Conservation (phyloP, 306 rosid species). For the Fragaria vesca region DNA sequence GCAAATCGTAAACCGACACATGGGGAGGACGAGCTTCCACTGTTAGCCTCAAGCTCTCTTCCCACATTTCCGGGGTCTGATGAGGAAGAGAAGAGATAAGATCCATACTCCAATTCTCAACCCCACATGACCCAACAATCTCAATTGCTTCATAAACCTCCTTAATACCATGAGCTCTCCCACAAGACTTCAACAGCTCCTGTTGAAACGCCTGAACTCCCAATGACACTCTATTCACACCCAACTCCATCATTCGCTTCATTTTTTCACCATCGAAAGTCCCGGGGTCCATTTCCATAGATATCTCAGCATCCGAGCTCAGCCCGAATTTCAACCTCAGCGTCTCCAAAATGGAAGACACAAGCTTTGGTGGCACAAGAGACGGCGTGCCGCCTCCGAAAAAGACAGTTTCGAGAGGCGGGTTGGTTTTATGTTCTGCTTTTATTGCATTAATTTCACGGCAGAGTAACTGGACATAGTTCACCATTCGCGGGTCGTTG, state of each 20-base stretch:
- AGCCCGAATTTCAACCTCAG: constrained; percentile 58
- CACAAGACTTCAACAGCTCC: constrained; percentile 71
- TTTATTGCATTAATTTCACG: constrained; percentile 75
- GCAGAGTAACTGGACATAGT: constrained; percentile 63
- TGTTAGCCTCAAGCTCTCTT: constrained; percentile 71
- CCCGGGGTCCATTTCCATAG: constrained; percentile 98
- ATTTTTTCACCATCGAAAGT: constrained; percentile 72
- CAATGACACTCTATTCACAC: constrained; percentile 84
- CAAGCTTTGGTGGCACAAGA: constrained; percentile 75
- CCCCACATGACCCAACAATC: constrained; percentile 63
- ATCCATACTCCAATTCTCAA: constrained; percentile 89
- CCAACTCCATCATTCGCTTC: constrained; percentile 54
- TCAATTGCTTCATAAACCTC: constrained; percentile 81
- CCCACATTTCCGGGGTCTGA: constrained; percentile 81
- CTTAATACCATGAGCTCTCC: constrained; percentile 77
- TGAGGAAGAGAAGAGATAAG: constrained; percentile 88
- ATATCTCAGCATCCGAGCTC: constrained; percentile 58
- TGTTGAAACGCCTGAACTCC: constrained; percentile 97
- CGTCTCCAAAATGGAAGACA: constrained; percentile 51
- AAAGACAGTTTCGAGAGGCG: constrained; percentile 72
- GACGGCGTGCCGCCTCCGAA: constrained; percentile 97
- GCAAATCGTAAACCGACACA: constrained; percentile 88
- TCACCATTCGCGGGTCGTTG: constrained; percentile 71
- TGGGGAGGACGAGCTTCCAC: constrained; percentile 68
- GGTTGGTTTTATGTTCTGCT: constrained; percentile 17